Percentiles rank a stretch among this genome's conserved stretches.
Evolutionary conservation across 1,284 basidiomycete species (phyloP).

Genomic region (Puccinia sorghi): DNA sequence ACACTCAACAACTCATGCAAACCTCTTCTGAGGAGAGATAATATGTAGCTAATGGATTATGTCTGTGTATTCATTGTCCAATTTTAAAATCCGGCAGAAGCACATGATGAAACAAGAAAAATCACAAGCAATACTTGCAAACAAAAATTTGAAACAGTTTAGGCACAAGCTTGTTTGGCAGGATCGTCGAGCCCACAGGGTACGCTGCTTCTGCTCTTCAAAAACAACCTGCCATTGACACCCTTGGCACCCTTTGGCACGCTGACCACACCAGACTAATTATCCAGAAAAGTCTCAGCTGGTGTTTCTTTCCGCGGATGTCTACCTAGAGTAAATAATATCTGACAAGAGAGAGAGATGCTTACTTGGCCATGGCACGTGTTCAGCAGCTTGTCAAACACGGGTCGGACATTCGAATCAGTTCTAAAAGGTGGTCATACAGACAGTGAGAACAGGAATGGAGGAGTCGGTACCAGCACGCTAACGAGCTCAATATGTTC

Average conservation of each 20-base stretch:
- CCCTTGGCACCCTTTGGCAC: background rate
- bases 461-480: background rate
- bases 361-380: conserved; percentile 11
- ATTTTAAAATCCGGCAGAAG: too few relatives aligned
- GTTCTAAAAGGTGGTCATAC: background rate
- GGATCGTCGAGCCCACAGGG: background rate
- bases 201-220: conserved; percentile 8
- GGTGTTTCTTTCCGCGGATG: background rate
- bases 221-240: background rate
- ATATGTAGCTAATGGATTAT: conserved; percentile 9
- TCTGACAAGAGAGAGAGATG: background rate
- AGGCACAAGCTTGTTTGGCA: background rate
- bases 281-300: background rate
- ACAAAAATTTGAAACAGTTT: too few relatives aligned
- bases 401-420: background rate
- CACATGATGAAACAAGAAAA: too few relatives aligned
- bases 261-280: conserved; percentile 15
- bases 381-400: background rate
- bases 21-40: too few relatives aligned
- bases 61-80: too few relatives aligned
- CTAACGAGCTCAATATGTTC: background rate
- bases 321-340: background rate
- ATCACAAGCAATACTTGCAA: too few relatives aligned
- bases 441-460: background rate
- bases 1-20: too few relatives aligned